Conservation (phyloP, 331 rosid species). For the Malus hybrid region DNA sequence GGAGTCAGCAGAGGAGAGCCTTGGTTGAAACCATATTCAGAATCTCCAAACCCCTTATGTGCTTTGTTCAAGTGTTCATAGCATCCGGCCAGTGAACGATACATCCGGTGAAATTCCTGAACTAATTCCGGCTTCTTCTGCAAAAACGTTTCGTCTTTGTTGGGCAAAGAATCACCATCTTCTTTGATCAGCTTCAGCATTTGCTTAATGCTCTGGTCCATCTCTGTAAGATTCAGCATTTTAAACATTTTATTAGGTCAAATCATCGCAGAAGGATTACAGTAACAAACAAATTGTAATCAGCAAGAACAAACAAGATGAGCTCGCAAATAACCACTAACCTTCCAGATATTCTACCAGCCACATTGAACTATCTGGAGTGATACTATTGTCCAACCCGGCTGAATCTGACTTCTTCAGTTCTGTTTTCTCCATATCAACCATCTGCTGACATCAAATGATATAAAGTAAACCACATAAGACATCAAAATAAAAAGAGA, state of each 20-base stretch:
- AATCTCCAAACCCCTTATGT: constrained; percentile 15
- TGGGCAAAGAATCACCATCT: constrained; percentile 8
- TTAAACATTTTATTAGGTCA: background rate
- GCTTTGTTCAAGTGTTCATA: constrained; percentile 19
- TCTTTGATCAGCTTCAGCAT: constrained; percentile 32
- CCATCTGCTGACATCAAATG: constrained; percentile 1
- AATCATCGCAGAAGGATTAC: background rate
- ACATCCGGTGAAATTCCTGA: constrained; percentile 28
- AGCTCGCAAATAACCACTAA: background rate
- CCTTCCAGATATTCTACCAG: constrained; percentile 33
- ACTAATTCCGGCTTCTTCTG: constrained; percentile 10
- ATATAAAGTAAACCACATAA: background rate
- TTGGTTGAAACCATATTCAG: constrained; percentile 31
- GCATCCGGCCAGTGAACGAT: constrained; percentile 26
- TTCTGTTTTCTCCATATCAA: constrained; percentile 30
- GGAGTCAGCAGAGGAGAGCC: constrained; percentile 35
- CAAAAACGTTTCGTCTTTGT: background rate
- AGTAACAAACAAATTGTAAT: background rate
- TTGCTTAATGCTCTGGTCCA: constrained; percentile 31
- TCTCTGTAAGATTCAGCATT: constrained; percentile 12
- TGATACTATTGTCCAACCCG: background rate
- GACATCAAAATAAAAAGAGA: background rate
- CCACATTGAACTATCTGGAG: constrained; percentile 12
- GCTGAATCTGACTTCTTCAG: constrained; percentile 7
- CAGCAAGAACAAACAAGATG: background rate